Percentiles rank a stretch among this genome's conserved stretches.
Conservation (phyloP, 1,284 basidiomycete genomes). For the Cryptococcus deneoformans region DNA sequence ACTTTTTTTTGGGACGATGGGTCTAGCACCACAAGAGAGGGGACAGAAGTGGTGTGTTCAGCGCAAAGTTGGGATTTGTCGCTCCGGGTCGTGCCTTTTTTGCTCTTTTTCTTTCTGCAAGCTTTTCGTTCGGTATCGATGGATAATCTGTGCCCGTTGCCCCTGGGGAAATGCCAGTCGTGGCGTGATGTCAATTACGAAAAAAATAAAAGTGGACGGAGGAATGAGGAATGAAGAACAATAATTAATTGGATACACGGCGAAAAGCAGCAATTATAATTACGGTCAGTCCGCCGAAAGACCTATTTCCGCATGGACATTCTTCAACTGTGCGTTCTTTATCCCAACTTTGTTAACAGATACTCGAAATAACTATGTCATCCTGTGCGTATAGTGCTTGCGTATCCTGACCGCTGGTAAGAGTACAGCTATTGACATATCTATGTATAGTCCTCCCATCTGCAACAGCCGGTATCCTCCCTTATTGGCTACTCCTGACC, state of each 20-base stretch:
- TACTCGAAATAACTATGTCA: background rate
- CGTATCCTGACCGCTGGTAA: background rate
- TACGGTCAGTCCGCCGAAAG: no score
- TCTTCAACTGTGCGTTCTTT: background rate
- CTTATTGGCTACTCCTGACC: constrained; percentile 81
- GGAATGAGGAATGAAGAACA: no score
- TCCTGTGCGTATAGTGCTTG: background rate
- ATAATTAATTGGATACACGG: no score
- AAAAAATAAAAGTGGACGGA: no score
- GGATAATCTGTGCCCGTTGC: background rate
- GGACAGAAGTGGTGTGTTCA: background rate
- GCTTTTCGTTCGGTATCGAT: background rate
- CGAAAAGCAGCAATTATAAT: no score
- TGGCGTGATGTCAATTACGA: no score
- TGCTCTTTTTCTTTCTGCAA: background rate
- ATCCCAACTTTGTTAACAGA: background rate
- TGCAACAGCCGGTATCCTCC: constrained; percentile 61
- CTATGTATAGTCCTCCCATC: constrained; percentile 24
- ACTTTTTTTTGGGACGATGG: background rate
- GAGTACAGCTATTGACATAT: background rate
- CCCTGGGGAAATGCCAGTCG: background rate
- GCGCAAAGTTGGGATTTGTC: background rate
- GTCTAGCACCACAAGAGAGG: no score
- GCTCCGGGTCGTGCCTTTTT: background rate
- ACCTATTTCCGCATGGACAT: no score